Conservation (phyloP, 495 filamentous ascomycete species). For the Aspergillus mulundensis region DNA sequence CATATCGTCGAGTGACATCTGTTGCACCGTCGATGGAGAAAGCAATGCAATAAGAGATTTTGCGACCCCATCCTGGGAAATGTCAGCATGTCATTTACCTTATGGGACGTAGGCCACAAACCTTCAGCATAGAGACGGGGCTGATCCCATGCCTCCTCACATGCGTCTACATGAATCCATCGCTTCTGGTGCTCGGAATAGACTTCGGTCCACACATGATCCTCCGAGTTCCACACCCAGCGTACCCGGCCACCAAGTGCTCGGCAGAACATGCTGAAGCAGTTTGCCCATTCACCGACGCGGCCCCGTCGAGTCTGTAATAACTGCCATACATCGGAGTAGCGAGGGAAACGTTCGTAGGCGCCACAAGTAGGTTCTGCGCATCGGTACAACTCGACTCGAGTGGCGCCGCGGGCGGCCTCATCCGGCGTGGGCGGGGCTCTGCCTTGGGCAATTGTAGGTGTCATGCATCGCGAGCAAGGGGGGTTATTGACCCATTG, state of each 20-base stretch:
- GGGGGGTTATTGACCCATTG: slow-evolving; percentile 93
- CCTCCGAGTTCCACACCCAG: slow-evolving; percentile 98
- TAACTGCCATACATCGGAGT: slow-evolving; percentile 92
- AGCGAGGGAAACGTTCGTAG: slow-evolving; percentile 88
- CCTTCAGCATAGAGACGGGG: slow-evolving; percentile 90
- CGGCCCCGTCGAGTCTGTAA: slow-evolving; percentile 80
- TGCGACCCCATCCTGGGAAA: slow-evolving; percentile 72
- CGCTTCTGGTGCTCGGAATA: slow-evolving; percentile 90
- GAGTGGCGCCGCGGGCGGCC: slow-evolving; percentile 74
- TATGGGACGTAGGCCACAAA: slow-evolving; percentile 17
- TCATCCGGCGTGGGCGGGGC: slow-evolving; percentile 85
- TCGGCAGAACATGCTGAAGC: slow-evolving; percentile 97
- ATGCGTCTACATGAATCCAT: slow-evolving; percentile 96
- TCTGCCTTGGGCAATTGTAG: slow-evolving; percentile 78
- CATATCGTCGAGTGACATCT: slow-evolving; percentile 94
- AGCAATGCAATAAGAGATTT: slow-evolving; percentile 93
- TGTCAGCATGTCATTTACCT: not conserved
- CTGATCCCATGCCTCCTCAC: slow-evolving; percentile 94
- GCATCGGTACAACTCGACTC: slow-evolving; percentile 88
- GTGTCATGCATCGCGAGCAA: slow-evolving; percentile 73
- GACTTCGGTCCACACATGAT: slow-evolving; percentile 96
- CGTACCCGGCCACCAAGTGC: slow-evolving; percentile 86
- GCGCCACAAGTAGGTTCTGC: slow-evolving; percentile 62
- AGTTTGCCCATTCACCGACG: slow-evolving; percentile 95
- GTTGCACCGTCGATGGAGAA: slow-evolving; percentile 94